Evolutionary conservation across 1,139 yeast genomes (phyloP).

Genomic region (Eremothecium gossypii): DNA sequence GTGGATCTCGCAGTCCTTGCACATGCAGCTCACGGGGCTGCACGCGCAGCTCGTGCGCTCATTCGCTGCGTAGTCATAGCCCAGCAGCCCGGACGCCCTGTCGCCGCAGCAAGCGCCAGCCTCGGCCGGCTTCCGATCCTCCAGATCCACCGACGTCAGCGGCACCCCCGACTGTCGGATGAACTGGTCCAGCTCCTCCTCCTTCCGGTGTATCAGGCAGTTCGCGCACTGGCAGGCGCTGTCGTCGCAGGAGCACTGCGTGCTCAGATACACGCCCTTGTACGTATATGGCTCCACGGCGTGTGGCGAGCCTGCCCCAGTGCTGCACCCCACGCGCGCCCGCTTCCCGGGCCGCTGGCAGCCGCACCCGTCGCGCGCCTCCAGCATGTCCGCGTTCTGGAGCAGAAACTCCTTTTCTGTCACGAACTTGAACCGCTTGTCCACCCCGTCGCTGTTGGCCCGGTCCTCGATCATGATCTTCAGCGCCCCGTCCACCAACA

Average conservation of each 20-base stretch:
- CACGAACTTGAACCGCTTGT: conserved; percentile 14
- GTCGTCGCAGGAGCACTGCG: conserved; percentile 28
- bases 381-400: conserved; percentile 5
- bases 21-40: conserved; percentile 18
- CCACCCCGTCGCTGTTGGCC: conserved; percentile 6
- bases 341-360: background rate
- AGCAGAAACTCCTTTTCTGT: conserved; percentile 23
- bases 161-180: conserved; percentile 27
- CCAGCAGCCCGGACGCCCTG: background rate
- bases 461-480: conserved; percentile 20
- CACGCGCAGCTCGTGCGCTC: conserved; percentile 9
- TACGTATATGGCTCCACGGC: conserved; percentile 26
- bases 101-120: background rate
- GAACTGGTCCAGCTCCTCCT: conserved; percentile 24
- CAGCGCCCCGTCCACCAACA: conserved; percentile 25
- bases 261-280: conserved; percentile 27
- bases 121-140: background rate
- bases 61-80: background rate
- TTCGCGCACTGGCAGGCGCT: conserved; percentile 27
- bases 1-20: conserved; percentile 20
- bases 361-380: background rate
- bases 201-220: conserved; percentile 29
- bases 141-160: conserved; percentile 21
- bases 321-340: background rate
- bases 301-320: background rate